These are phyloP conservation scores for Colletotrichum gigasporum DNA, from an alignment of 2,329 filamentous ascomycete genomes.

Conservation along the genomic window DNA sequence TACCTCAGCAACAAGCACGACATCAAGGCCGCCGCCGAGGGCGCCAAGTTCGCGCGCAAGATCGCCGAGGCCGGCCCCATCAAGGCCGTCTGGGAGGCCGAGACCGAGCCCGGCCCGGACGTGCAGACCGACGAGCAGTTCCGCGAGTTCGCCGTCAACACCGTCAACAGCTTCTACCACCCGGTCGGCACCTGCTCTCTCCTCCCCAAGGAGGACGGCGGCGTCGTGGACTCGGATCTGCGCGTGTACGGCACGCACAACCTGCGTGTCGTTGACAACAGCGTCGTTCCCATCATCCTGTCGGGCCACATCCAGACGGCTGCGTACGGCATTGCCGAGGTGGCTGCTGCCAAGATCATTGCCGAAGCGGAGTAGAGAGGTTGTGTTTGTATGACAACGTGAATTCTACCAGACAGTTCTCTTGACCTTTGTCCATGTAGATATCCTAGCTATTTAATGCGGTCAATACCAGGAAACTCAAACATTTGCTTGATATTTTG, in stretches of 20 bases:
- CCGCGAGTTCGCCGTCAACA: constrained; percentile 14
- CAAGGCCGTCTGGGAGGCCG: constrained; percentile 11
- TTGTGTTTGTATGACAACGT: too few relatives aligned
- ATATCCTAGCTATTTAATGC: too few relatives aligned
- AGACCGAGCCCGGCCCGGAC: constrained; percentile 22
- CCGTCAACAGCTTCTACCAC: constrained; percentile 41
- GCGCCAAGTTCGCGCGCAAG: constrained; percentile 37
- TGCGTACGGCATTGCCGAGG: constrained; percentile 58
- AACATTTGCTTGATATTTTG: too few relatives aligned
- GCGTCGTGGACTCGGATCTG: constrained; percentile 49
- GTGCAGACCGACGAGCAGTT: constrained; percentile 20
- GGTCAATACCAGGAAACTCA: too few relatives aligned
- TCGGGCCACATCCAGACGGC: constrained; percentile 55
- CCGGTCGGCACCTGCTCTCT: constrained; percentile 51
- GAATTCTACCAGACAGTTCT: too few relatives aligned
- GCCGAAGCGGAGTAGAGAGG: constrained; percentile 61
- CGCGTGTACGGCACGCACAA: constrained; percentile 54
- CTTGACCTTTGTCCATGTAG: too few relatives aligned
- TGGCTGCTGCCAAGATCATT: constrained; percentile 35
- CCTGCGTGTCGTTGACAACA: constrained; percentile 54
- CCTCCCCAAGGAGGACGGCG: constrained; percentile 48
- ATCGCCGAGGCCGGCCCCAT: constrained; percentile 24
- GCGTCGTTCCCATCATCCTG: constrained; percentile 53
- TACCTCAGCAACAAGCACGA: constrained; percentile 42
- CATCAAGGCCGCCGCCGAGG: constrained; percentile 40